Evolutionary conservation across 768 basidiomycete species (phyloP).

Genomic region (Boletus rex-veris): DNA sequence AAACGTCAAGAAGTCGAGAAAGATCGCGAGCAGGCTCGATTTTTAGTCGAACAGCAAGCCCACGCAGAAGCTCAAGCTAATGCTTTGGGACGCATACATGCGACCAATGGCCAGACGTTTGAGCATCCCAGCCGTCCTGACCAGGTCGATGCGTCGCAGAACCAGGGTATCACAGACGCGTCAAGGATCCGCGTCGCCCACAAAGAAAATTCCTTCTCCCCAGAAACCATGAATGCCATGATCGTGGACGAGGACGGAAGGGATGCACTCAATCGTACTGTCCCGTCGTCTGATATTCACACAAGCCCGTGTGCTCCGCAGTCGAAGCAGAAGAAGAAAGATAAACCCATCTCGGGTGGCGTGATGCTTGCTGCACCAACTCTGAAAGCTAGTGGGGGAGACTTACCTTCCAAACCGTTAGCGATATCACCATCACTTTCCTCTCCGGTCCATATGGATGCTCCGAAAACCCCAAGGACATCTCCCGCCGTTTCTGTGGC

Average conservation of each 20-base stretch:
- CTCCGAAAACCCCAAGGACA: neutral
- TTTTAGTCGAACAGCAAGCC: slow-evolving; percentile 9
- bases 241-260: slow-evolving; percentile 1
- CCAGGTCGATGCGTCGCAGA: slow-evolving; percentile 16
- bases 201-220: neutral
- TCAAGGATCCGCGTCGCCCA: slow-evolving; percentile 25
- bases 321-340: slow-evolving; percentile 5
- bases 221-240: neutral
- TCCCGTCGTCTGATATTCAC: slow-evolving; percentile 1
- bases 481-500: slow-evolving; percentile 8
- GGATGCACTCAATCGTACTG: neutral
- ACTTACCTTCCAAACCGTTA: slow-evolving; percentile 1
- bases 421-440: neutral
- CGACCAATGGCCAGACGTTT: neutral
- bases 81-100: neutral
- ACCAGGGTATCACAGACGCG: slow-evolving; percentile 27
- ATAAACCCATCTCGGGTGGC: slow-evolving; percentile 13
- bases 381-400: neutral
- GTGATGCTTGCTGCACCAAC: slow-evolving; percentile 14
- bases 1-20: slow-evolving; percentile 6
- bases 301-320: neutral
- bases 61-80: slow-evolving; percentile 6
- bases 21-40: slow-evolving; percentile 2
- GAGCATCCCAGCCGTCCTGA: neutral
- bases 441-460: neutral